Conservation (phyloP, 345 rosid species). For the Sonneratia alba region DNA sequence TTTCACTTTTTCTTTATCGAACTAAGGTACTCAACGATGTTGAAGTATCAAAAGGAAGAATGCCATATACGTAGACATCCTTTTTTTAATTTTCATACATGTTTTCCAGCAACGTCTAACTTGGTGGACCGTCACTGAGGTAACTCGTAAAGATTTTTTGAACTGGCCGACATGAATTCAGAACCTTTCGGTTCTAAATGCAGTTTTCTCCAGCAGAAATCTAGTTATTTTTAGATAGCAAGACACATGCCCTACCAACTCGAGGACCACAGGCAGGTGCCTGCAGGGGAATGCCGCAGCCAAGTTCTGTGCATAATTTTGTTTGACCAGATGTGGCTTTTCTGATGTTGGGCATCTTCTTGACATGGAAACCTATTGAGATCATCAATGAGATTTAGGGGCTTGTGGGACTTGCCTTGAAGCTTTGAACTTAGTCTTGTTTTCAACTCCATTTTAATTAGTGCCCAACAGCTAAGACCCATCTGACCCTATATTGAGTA, state of each 20-base stretch:
- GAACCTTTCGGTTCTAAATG: neutral
- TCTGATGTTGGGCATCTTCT: neutral
- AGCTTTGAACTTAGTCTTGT: constrained; percentile 26
- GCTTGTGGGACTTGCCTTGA: constrained; percentile 2
- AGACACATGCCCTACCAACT: constrained; percentile 21
- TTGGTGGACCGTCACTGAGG: too few relatives aligned
- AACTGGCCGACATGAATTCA: neutral
- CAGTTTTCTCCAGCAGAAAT: neutral
- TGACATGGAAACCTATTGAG: neutral
- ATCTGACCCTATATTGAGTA: constrained; percentile 2
- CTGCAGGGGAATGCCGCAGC: neutral
- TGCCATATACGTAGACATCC: too few relatives aligned
- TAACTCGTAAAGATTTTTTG: neutral
- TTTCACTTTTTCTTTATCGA: too few relatives aligned
- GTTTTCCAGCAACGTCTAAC: too few relatives aligned
- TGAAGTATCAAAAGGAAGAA: too few relatives aligned
- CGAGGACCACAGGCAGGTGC: neutral
- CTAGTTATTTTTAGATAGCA: neutral
- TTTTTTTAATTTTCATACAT: too few relatives aligned
- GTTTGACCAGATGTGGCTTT: constrained; percentile 4
- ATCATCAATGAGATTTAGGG: neutral
- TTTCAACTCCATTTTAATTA: neutral
- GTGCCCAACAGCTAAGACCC: constrained; percentile 16
- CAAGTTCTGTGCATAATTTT: neutral
- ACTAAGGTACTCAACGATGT: too few relatives aligned